Evolutionary conservation across 2,329 filamentous ascomycete species (phyloP), one percentile per base, ranked within the genome.

Genomic region (Nannizziopsis arthrosporioides): DNA sequence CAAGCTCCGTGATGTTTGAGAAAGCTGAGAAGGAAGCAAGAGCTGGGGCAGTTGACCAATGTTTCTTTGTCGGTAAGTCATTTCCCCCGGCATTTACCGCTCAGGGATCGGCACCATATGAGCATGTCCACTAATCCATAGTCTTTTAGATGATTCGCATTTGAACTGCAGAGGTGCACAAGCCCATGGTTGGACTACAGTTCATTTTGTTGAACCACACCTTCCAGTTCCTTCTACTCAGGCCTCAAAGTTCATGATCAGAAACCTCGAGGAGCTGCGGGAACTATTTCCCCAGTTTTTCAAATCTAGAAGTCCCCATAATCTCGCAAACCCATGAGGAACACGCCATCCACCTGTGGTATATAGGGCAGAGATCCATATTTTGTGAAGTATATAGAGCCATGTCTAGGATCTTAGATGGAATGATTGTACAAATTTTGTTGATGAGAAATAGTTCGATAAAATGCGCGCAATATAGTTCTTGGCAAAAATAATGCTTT

Each of bases 11-110:
- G 44, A 92, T 94, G 83, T 98, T 81, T 62, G 76, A 76, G 34
- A 94, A 92, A 68, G 92, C 85, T 5, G 94, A 96, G 84, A 72
- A 66, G 41, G 84, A 96, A 57, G 88, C 90, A 0, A 84, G 82
- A 0, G 78, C 84, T 1, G 73, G 76, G 11, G 73, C 77, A 32
- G 70, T 72, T 9, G 75, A 82, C 38, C 76, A 87, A 51, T 96
- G 90, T 66, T 98, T 84, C 62, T 98, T 95, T 64, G 87, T 98
- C 56, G 88, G 87, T 92, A 70, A 60, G 84, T 72, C 14, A 30
- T n/a, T 30, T 17, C 22, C 27, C 40, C 12, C 10, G 8, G 15
- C 19, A 8, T 42, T 12, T n/a, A 43, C 15, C 22, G 30, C 27
- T 42, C 43, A 12, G 22, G 22, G 1, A 8, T 40, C 19, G 22